Evolutionary conservation across 1,139 yeast species (phyloP).

Genomic region (Blastobotrys aristatus): DNA sequence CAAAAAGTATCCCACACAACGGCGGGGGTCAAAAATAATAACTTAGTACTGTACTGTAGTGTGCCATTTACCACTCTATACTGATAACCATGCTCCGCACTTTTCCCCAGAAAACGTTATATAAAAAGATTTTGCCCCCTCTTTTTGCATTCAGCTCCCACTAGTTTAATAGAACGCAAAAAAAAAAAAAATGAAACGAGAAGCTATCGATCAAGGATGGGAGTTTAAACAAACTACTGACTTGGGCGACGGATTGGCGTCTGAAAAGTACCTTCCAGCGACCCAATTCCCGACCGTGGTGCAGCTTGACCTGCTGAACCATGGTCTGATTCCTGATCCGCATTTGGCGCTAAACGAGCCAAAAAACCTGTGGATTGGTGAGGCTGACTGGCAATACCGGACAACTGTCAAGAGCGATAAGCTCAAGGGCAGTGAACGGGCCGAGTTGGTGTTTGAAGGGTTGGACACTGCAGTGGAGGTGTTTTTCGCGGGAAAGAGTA

Average conservation of each 20-base stretch:
- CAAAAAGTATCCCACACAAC: neutral
- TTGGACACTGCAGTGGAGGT: slow-evolving; percentile 42
- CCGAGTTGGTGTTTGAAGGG: slow-evolving; percentile 39
- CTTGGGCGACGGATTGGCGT: slow-evolving; percentile 4
- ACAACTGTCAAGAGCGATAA: slow-evolving; percentile 11
- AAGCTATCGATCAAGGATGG: slow-evolving; percentile 13
- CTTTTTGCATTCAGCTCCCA: neutral
- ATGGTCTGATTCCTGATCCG: slow-evolving; percentile 39
- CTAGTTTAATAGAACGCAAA: neutral
- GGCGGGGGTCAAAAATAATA: slow-evolving; percentile 1
- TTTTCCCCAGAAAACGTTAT: neutral
- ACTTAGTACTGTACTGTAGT: too few relatives aligned
- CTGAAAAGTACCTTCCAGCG: slow-evolving; percentile 17
- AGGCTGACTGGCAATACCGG: slow-evolving; percentile 41
- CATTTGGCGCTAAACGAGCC: slow-evolving; percentile 38
- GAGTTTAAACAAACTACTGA: slow-evolving; percentile 14
- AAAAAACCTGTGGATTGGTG: slow-evolving; percentile 42
- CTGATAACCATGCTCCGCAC: too few relatives aligned
- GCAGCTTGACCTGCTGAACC: slow-evolving; percentile 36
- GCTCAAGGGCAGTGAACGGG: slow-evolving; percentile 16
- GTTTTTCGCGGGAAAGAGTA: slow-evolving; percentile 32
- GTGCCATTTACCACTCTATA: too few relatives aligned
- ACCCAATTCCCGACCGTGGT: slow-evolving; percentile 31
- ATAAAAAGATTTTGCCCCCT: neutral
- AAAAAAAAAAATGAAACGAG: slow-evolving; percentile 7